These are phyloP conservation scores for Aegilops sharonensis DNA, from an alignment of 176 grass and related monocot genomes.

Conservation along the genomic window DNA sequence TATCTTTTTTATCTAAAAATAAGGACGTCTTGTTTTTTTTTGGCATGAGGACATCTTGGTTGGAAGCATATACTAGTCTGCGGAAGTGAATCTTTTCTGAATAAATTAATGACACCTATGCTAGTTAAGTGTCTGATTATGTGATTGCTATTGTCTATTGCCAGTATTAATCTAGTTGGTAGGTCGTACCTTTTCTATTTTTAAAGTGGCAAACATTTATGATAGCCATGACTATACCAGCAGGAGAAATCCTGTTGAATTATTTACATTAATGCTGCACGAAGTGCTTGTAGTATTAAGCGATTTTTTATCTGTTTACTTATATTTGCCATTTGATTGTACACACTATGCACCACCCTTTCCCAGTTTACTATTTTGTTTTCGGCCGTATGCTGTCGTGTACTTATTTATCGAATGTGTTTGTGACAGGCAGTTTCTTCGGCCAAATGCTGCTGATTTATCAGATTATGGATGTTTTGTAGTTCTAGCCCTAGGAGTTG, in stretches of 20 bases:
- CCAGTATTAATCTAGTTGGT: neutral
- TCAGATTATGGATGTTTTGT: conserved; percentile 97
- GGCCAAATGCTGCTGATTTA: conserved; percentile 87
- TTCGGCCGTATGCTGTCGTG: neutral
- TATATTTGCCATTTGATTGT: neutral
- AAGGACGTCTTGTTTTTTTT: neutral
- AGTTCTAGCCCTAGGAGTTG: conserved; percentile 84
- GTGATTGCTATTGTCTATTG: conserved; percentile 12
- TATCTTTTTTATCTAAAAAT: neutral
- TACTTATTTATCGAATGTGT: conserved; percentile 23
- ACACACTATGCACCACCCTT: neutral
- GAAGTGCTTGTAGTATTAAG: neutral
- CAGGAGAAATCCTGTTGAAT: neutral
- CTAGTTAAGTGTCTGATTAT: neutral
- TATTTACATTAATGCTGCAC: neutral
- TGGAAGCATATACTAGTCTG: neutral
- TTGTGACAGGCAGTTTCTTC: conserved; percentile 77
- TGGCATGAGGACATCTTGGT: neutral
- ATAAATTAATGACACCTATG: neutral
- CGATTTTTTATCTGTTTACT: neutral
- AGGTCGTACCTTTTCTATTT: neutral
- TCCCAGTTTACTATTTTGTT: conserved; percentile 13
- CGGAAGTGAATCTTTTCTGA: neutral
- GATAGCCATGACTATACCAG: neutral
- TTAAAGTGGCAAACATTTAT: neutral